Base-by-base conservation (phyloP, 2,329 filamentous ascomycete genomes). In the Cladosporium sp. region DNA sequence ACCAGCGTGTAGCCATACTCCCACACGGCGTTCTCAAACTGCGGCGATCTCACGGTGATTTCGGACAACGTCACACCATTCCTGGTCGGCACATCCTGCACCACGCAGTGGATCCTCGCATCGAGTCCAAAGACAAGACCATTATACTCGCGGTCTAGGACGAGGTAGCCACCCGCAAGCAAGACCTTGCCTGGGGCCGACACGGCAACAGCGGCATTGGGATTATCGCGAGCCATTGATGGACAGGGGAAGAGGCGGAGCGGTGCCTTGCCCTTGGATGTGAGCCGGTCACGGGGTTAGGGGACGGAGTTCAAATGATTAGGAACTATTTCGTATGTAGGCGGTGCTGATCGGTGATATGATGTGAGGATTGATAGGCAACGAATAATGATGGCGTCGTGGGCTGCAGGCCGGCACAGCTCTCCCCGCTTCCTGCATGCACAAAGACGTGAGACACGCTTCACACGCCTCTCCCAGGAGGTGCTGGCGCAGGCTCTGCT, bases 131-230 rank as follows among this genome's bases (percentile, higher is more conserved):
- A 88, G 4, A 89, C 87, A 21, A 88, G 82, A 40, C 89, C 94
- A 3, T 91, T 95, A 79, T 97, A 93, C 67, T 86, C 83, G 67
- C 91, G 88, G 81, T 98, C 94, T 55, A 99, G 88, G 26, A 97
- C 94, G 55, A 98, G 88, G 79, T 98, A 99, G 68, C 95, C 95
- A 69, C 95, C 95, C 4, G 94, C 92, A 63, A 98, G 86, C 69
- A 99, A 86, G 67, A 99, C 95, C 82, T 99, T 99, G 72, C 95
- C 95, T 21, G 95, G 95, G 26, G 95, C 94, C 69, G 95, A 98
- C 70, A 96, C 87, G 69, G 81, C 73, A 18, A 64, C 62, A 60
- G 57, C 57, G 57, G 57, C 57, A 60, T 21, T 60, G 57, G 37
- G 37, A 49, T 49, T 49, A 21, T 53, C 46, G 44, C 59, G 59